phyloP scores from a whole-genome alignment of 2,329 filamentous ascomycete species.

The Fusarium fujikuroi region DNA sequence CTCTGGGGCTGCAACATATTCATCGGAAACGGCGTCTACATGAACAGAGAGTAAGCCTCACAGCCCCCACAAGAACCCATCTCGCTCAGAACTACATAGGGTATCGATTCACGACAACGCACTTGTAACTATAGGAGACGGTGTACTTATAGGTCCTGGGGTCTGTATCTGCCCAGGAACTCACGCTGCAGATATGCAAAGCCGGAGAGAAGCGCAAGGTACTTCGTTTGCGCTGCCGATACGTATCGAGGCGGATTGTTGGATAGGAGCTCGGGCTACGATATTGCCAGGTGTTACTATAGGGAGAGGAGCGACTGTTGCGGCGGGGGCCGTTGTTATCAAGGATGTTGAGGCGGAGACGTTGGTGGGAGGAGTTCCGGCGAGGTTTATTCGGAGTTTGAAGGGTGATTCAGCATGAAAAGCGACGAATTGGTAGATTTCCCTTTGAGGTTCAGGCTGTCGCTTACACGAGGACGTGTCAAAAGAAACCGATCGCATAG shows the following conservation, averaged over 20 bases:
- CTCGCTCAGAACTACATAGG: neutral
- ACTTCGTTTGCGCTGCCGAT: constrained; percentile 22
- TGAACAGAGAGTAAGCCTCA: constrained; percentile 9
- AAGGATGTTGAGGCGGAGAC: constrained; percentile 20
- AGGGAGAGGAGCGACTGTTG: constrained; percentile 12
- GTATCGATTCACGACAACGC: constrained; percentile 14
- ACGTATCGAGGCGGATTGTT: constrained; percentile 10
- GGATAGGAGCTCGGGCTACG: constrained; percentile 16
- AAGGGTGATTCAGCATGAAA: neutral
- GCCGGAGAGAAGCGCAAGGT: neutral
- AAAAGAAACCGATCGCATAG: neutral
- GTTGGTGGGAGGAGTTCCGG: constrained; percentile 20
- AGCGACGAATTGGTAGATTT: neutral
- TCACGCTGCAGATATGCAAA: neutral
- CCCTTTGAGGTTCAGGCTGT: fast-evolving
- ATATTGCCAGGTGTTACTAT: constrained; percentile 12
- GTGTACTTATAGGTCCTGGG: constrained; percentile 3
- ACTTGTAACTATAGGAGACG: constrained; percentile 7
- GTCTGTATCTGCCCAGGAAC: constrained; percentile 17
- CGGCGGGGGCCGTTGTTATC: constrained; percentile 11
- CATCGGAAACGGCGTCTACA: constrained; percentile 9
- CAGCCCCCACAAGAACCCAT: fast-evolving
- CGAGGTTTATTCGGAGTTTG: constrained; percentile 7
- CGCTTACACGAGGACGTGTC: fast-evolving
- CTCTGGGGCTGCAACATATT: constrained; percentile 22